Evolutionary conservation across 148 eudicot species (phyloP).

Genomic region (Nepenthes mirabilis): DNA sequence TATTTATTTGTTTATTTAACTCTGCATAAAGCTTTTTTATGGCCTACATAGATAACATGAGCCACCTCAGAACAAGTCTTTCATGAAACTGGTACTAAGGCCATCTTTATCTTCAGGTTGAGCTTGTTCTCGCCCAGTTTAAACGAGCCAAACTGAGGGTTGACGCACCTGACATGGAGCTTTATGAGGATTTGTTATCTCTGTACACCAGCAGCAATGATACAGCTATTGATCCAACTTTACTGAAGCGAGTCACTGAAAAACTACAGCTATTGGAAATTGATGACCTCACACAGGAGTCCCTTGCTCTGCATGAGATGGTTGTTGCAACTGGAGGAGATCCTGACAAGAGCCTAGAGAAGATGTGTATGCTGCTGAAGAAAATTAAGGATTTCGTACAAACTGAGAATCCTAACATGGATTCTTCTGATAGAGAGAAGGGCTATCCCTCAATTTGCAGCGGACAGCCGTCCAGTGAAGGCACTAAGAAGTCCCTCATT

Average conservation of each 20-base stretch:
- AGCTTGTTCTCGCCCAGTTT: slow-evolving; percentile 80
- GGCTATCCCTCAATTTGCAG: slow-evolving; percentile 25
- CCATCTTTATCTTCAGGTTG: slow-evolving; percentile 44
- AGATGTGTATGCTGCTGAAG: slow-evolving; percentile 80
- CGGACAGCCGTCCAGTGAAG: slow-evolving; percentile 36
- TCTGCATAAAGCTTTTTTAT: background rate
- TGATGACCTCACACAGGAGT: slow-evolving; percentile 86
- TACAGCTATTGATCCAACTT: slow-evolving; percentile 27
- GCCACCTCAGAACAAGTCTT: background rate
- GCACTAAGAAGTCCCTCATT: slow-evolving; percentile 28
- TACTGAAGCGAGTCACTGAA: slow-evolving; percentile 55
- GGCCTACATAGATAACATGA: background rate
- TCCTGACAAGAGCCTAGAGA: slow-evolving; percentile 85
- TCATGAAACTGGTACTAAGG: background rate
- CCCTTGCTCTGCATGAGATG: slow-evolving; percentile 88
- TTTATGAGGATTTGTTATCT: slow-evolving; percentile 52
- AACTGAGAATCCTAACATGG: slow-evolving; percentile 58
- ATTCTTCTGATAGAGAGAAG: slow-evolving; percentile 32
- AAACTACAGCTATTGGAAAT: slow-evolving; percentile 62
- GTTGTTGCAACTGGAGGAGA: slow-evolving; percentile 52
- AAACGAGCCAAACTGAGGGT: slow-evolving; percentile 84
- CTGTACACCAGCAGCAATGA: slow-evolving; percentile 45
- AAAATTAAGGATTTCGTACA: slow-evolving; percentile 83
- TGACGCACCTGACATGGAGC: slow-evolving; percentile 55
- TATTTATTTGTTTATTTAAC: too few relatives aligned